Evolutionary conservation across 495 filamentous ascomycete species (phyloP).

Genomic region (Penicillium macrosclerotiorum): DNA sequence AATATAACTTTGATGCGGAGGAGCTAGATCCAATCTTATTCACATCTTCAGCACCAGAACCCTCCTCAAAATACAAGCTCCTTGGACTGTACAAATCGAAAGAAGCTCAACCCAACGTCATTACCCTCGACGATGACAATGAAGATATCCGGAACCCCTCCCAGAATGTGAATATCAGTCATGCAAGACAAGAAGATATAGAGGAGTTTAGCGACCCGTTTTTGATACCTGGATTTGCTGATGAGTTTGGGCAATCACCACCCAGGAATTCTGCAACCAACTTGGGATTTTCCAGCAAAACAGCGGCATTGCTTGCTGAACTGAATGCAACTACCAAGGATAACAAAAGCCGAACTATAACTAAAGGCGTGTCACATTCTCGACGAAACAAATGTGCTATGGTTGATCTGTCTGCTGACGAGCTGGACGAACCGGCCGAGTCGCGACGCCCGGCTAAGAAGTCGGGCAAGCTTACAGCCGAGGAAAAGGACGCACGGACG

Average conservation of each 20-base stretch:
- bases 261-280: constrained; percentile 4
- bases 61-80: constrained; percentile 5
- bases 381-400: constrained; percentile 6
- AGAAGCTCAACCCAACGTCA: constrained; percentile 16
- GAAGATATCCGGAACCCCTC: constrained; percentile 17
- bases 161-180: neutral
- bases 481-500: constrained; percentile 55
- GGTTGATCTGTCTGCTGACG: neutral
- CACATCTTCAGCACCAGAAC: constrained; percentile 47
- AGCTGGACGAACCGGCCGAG: constrained; percentile 24
- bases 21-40: constrained; percentile 54
- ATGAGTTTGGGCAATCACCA: constrained; percentile 19
- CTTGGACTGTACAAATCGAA: constrained; percentile 1
- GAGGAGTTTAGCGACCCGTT: constrained; percentile 42
- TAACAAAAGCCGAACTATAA: neutral
- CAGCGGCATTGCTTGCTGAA: constrained; percentile 38
- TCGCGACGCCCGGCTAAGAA: constrained; percentile 25
- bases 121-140: constrained; percentile 41
- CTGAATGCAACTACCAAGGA: constrained; percentile 15
- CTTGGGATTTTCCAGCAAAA: constrained; percentile 34
- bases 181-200: constrained; percentile 26
- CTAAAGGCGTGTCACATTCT: constrained; percentile 5
- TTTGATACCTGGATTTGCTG: constrained; percentile 28
- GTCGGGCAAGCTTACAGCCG: constrained; percentile 32
- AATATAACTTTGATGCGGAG: constrained; percentile 20